Base-by-base conservation (phyloP, 768 basidiomycete genomes). In the Rhodotorula kratochvilovae region DNA sequence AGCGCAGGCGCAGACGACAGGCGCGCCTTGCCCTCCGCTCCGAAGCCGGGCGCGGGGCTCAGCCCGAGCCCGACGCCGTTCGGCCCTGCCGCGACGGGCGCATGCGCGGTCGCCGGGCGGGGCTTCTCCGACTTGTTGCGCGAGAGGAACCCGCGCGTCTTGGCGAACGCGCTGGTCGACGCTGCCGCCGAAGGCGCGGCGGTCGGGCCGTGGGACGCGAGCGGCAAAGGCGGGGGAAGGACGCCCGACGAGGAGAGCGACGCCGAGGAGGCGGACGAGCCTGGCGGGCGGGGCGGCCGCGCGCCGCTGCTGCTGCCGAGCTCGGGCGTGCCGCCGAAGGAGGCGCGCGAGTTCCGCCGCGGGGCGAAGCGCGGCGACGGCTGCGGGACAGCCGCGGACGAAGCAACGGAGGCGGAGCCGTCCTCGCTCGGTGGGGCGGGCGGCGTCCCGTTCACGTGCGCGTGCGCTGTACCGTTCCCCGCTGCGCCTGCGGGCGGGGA, bases 391-490 rank as follows among this genome's bases (percentile, higher is more conserved):
- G 59, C 60, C 31, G 55, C 31, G 17, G 64, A 51, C 2, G 65
- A 66, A 1, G 27, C 36, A 6, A 50, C 29, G 15, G 69, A 70
- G 2, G 54, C 46, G 7, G 63, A 70, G 13, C 64, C 69, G 48
- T 70, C 69, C n/a, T 70, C 69, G 55, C 64, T 66, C 0, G 69
- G 54, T 11, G 69, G 63, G 0, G 68, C 46, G 0, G 57, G 51
- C 10, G 53, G 63, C 2, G 25, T n/a, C 2, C 21, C 54, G 31
- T 19, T 15, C 21, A 8, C 27, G n/a, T n/a, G n/a, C n/a, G n/a
- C n/a, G n/a, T n/a, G n/a, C n/a, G n/a, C n/a, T n/a, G n/a, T 21
- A 15, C 62, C 62, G 42, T 63, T 63, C 35, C 17, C 23, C 33
- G 48, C 16, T 11, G n/a, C n/a, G n/a, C n/a, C n/a, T n/a, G n/a